Evolutionary conservation across 1,284 basidiomycete species (phyloP).

Genomic region (Papiliotrema laurentii): DNA sequence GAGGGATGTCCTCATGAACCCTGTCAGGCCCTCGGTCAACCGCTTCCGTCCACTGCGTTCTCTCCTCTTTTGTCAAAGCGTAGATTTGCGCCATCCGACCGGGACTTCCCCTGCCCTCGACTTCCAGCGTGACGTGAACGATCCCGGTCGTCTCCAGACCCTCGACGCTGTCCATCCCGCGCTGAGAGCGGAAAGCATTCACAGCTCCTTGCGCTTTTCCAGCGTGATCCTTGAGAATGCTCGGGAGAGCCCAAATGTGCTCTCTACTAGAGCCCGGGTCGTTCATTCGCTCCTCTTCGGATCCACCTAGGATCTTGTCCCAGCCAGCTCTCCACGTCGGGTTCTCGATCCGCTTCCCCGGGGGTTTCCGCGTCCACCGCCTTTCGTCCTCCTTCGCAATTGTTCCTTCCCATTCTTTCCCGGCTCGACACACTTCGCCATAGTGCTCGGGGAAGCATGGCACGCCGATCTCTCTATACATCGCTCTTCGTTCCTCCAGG

Average conservation of each 20-base stretch:
- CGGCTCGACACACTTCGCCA: constrained; percentile 55
- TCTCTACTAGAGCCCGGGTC: too few species aligned
- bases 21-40: constrained; percentile 13
- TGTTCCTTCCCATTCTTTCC: constrained; percentile 51
- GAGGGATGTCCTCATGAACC: constrained; percentile 22
- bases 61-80: constrained; percentile 55
- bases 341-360: constrained; percentile 69
- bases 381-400: constrained; percentile 54
- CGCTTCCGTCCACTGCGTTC: constrained; percentile 50
- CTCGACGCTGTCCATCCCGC: constrained; percentile 51
- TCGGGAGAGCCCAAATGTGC: constrained; percentile 60
- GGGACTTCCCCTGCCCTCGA: constrained; percentile 65
- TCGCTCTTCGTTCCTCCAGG: constrained; percentile 67
- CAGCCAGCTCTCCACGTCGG: constrained; percentile 75
- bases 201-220: constrained; percentile 55
- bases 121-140: constrained; percentile 59
- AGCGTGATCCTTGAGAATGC: constrained; percentile 47
- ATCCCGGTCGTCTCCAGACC: constrained; percentile 59
- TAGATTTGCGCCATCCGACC: constrained; percentile 69
- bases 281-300: constrained; percentile 2
- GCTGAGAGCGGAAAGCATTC: constrained; percentile 58
- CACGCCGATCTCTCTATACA: constrained; percentile 70
- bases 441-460: constrained; percentile 78
- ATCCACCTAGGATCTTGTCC: constrained; percentile 55
- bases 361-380: constrained; percentile 74